Evolutionary conservation across 2,329 filamentous ascomycete genomes (phyloP).

Genomic region (Colletotrichum agaves): DNA sequence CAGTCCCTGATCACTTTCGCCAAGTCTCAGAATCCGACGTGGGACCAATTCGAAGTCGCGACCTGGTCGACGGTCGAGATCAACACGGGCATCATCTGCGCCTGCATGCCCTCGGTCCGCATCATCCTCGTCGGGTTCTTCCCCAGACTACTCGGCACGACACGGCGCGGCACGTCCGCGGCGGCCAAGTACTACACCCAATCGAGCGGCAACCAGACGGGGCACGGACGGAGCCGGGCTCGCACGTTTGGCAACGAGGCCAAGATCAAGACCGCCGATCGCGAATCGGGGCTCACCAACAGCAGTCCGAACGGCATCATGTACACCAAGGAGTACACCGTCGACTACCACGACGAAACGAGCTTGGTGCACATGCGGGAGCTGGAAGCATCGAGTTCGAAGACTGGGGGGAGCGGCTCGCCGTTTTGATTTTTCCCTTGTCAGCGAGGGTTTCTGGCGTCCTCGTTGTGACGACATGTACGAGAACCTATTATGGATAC

Average conservation of each 20-base stretch:
- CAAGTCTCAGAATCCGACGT: slow-evolving; percentile 47
- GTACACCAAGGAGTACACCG: slow-evolving; percentile 48
- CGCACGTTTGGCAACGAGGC: slow-evolving; percentile 31
- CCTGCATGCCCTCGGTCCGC: slow-evolving; percentile 51
- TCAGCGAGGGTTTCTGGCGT: background rate
- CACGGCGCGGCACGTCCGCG: slow-evolving; percentile 39
- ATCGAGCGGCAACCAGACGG: slow-evolving; percentile 14
- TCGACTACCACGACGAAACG: slow-evolving; percentile 49
- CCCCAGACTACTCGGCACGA: slow-evolving; percentile 46
- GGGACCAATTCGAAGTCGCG: slow-evolving; percentile 47
- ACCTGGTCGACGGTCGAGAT: slow-evolving; percentile 53
- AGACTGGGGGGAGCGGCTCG: slow-evolving; percentile 23
- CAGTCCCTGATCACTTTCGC: slow-evolving; percentile 47
- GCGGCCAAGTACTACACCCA: slow-evolving; percentile 33
- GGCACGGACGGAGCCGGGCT: slow-evolving; percentile 39
- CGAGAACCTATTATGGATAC: slow-evolving; percentile 19
- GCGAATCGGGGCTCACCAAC: slow-evolving; percentile 5
- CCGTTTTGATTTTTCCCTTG: slow-evolving; percentile 24
- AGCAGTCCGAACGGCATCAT: slow-evolving; percentile 43
- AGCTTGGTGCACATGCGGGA: slow-evolving; percentile 46
- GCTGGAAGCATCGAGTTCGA: slow-evolving; percentile 34
- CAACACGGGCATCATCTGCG: slow-evolving; percentile 51
- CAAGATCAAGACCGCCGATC: slow-evolving; percentile 27
- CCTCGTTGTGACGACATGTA: slow-evolving; percentile 11
- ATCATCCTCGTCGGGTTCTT: slow-evolving; percentile 51